These are phyloP conservation scores for Naganishia vishniacii DNA, from an alignment of 768 basidiomycete genomes.

Conservation along the genomic window DNA sequence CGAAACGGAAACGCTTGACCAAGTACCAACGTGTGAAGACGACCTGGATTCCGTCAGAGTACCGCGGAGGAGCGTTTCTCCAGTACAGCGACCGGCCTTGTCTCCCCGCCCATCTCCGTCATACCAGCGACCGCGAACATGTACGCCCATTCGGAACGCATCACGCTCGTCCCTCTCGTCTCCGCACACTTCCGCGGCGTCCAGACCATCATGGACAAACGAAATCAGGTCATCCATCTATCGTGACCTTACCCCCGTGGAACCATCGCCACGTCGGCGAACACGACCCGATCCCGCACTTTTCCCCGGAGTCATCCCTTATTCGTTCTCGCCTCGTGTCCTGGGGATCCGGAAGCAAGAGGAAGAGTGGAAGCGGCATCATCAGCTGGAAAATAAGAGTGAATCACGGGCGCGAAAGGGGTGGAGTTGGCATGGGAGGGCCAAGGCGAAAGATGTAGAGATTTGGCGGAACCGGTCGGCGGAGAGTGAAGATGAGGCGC, in stretches of 20 bases:
- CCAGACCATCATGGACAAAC: neutral
- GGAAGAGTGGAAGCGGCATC: slow-evolving; percentile 4
- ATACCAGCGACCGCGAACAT: neutral
- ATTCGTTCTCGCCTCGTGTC: neutral
- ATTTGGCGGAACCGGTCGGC: neutral
- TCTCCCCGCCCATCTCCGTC: neutral
- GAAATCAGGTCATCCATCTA: neutral
- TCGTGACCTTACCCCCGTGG: neutral
- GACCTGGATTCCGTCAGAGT: too few relatives aligned
- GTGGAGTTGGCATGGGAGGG: neutral
- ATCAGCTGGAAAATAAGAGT: neutral
- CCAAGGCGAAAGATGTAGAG: neutral
- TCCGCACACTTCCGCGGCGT: neutral
- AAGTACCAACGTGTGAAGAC: too few relatives aligned
- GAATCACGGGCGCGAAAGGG: neutral
- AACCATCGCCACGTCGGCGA: neutral
- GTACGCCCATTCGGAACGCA: neutral
- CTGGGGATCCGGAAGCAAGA: neutral
- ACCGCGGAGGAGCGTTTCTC: too few relatives aligned
- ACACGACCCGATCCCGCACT: slow-evolving; percentile 8
- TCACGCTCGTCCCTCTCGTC: neutral
- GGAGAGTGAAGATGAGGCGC: neutral
- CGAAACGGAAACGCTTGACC: neutral
- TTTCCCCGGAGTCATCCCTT: slow-evolving; percentile 9
- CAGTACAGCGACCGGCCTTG: neutral